Percentiles rank a stretch among this genome's conserved stretches.
These are phyloP conservation scores for Rhipidocladum racemiflorum DNA, from an alignment of 176 grass and related monocot genomes.

Conservation along the genomic window DNA sequence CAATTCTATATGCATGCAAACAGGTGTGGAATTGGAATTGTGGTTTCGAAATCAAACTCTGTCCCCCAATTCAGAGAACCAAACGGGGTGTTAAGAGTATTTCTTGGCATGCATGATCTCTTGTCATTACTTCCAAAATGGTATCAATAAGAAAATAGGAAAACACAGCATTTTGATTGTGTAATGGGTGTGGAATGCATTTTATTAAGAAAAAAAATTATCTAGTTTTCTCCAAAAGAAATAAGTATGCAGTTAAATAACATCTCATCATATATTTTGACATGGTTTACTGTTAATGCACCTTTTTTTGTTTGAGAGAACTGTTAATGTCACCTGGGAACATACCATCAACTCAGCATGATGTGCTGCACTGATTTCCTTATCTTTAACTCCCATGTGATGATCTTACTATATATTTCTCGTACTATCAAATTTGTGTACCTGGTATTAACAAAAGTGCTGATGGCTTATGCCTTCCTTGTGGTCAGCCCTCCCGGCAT, in stretches of 20 bases:
- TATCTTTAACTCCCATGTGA: conserved; percentile 6
- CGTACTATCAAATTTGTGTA: background rate
- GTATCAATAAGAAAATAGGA: background rate
- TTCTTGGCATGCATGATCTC: background rate
- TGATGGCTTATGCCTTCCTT: conserved; percentile 94
- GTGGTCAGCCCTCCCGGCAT: conserved; percentile 81
- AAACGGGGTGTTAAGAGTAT: background rate
- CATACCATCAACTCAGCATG: background rate
- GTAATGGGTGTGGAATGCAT: background rate
- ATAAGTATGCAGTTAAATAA: background rate
- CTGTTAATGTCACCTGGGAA: background rate
- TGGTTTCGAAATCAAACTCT: too few species aligned
- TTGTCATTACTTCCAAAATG: background rate
- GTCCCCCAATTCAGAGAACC: too few species aligned
- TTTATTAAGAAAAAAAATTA: background rate
- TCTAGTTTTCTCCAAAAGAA: background rate
- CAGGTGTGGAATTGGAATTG: too few species aligned
- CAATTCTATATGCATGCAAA: too few species aligned
- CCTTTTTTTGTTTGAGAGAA: background rate
- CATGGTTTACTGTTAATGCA: background rate
- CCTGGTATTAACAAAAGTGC: conserved; percentile 35
- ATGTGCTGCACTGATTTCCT: background rate
- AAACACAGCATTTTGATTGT: background rate
- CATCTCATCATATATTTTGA: background rate
- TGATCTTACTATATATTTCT: conserved; percentile 10